Percentiles rank a stretch among this genome's conserved stretches.
phyloP scores from a whole-genome alignment of 1,139 yeast species.

The Hyphopichia burtonii region DNA sequence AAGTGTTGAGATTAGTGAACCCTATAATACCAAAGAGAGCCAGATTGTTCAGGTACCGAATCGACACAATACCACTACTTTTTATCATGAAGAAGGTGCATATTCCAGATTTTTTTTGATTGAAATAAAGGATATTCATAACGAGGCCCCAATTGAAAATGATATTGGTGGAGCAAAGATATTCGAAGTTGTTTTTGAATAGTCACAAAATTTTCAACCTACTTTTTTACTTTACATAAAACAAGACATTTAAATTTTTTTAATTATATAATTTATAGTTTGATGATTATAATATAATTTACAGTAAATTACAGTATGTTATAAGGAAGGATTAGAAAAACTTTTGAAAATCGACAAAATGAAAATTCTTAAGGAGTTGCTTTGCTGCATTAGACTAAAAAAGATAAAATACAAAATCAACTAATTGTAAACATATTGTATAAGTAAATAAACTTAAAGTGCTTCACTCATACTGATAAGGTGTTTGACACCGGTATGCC shows the following conservation, averaged over 20 bases:
- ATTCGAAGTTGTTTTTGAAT: conserved; percentile 39
- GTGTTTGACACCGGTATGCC: conserved; percentile 93
- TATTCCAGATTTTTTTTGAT: conserved; percentile 44
- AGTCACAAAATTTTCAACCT: no score
- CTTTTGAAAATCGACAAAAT: no score
- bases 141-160: conserved; percentile 31
- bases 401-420: not conserved
- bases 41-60: conserved; percentile 38
- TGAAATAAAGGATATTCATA: conserved; percentile 50
- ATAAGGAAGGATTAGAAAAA: no score
- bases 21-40: conserved; percentile 35
- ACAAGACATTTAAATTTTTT: no score
- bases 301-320: no score
- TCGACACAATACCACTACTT: conserved; percentile 46
- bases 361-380: no score
- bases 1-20: conserved; percentile 42
- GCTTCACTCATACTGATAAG: conserved; percentile 75
- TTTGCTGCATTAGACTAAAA: not conserved
- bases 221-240: no score
- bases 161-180: conserved; percentile 54
- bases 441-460: conserved; percentile 15
- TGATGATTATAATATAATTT: no score
- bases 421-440: no score
- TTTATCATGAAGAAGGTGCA: conserved; percentile 28
- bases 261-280: no score